Percentiles rank a stretch among this genome's conserved stretches.
Evolutionary conservation across 257 asterid genomes (phyloP).

Genomic region (Penstemon barbatus): DNA sequence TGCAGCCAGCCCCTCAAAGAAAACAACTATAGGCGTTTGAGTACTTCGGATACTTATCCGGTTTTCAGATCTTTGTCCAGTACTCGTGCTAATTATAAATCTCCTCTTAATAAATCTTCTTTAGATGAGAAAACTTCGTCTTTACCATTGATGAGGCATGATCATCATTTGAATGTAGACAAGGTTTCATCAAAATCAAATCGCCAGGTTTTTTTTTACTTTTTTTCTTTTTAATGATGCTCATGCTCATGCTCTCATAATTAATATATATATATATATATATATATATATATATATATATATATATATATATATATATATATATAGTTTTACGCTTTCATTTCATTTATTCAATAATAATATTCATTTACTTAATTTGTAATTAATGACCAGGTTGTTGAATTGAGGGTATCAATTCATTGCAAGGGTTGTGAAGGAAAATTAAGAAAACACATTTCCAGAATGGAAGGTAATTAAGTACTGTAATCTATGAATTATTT

Average conservation of each 20-base stretch:
- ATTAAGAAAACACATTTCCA: slow-evolving; percentile 76
- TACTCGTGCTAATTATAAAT: slow-evolving; percentile 34
- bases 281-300: too few relatives aligned
- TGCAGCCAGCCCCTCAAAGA: slow-evolving; percentile 23
- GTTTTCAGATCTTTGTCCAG: slow-evolving; percentile 47
- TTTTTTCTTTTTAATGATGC: neutral
- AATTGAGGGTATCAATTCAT: slow-evolving; percentile 87
- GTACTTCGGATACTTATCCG: slow-evolving; percentile 26
- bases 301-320: too few relatives aligned
- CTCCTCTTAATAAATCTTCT: slow-evolving; percentile 42
- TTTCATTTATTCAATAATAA: neutral
- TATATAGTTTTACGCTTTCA: neutral
- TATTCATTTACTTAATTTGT: neutral
- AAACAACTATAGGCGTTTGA: slow-evolving; percentile 22
- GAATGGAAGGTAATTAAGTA: slow-evolving; percentile 75
- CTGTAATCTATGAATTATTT: neutral
- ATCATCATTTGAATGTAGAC: slow-evolving; percentile 34
- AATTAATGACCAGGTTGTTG: slow-evolving; percentile 57
- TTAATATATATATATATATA: too few relatives aligned
- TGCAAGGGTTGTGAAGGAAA: slow-evolving; percentile 97
- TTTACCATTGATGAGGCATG: slow-evolving; percentile 18
- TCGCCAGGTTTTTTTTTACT: slow-evolving; percentile 36
- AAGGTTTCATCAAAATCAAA: slow-evolving; percentile 35
- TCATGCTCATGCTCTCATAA: neutral
- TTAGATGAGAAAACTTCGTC: slow-evolving; percentile 16